phyloP scores from a whole-genome alignment of 768 basidiomycete species.

The Mycena rebaudengoi region DNA sequence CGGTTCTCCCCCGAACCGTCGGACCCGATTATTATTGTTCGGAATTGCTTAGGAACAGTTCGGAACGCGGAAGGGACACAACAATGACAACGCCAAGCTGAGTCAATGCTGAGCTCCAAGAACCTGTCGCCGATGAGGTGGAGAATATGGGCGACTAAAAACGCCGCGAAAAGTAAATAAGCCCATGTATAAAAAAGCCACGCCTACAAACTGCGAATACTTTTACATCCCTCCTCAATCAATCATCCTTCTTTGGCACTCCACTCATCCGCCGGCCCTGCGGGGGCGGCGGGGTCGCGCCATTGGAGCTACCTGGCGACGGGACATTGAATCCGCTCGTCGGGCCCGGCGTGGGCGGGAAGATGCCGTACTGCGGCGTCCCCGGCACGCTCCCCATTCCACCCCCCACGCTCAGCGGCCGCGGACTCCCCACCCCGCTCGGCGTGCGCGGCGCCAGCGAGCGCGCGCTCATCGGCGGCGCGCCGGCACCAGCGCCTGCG shows the following conservation, averaged over 20 bases:
- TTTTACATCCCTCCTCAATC: slow-evolving; percentile 1
- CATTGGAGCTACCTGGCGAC: too few species aligned
- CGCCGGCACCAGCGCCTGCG: slow-evolving; percentile 12
- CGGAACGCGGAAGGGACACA: too few species aligned
- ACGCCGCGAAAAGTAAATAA: too few species aligned
- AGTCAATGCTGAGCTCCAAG: too few species aligned
- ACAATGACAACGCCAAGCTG: too few species aligned
- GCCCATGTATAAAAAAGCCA: too few species aligned
- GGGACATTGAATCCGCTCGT: slow-evolving; percentile 42
- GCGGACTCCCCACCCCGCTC: slow-evolving; percentile 10
- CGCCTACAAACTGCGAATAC: too few species aligned
- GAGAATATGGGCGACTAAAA: too few species aligned
- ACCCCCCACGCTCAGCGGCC: slow-evolving; percentile 10
- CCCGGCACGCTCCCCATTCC: slow-evolving; percentile 18
- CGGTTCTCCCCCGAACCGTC: too few species aligned
- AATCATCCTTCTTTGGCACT: slow-evolving; percentile 51
- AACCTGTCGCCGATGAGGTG: too few species aligned
- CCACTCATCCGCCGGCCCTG: slow-evolving; percentile 33
- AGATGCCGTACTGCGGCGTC: slow-evolving; percentile 27
- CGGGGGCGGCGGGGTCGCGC: slow-evolving; percentile 40
- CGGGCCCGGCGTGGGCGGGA: slow-evolving; percentile 44
- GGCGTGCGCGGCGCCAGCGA: background rate
- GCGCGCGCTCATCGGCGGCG: slow-evolving; percentile 8
- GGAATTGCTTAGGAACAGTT: too few species aligned
- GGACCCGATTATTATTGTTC: too few species aligned